Percentiles rank a stretch among this genome's conserved stretches.
These are phyloP conservation scores for Cladophialophora chaetospira DNA, from an alignment of 2,329 filamentous ascomycete species.

Conservation along the genomic window DNA sequence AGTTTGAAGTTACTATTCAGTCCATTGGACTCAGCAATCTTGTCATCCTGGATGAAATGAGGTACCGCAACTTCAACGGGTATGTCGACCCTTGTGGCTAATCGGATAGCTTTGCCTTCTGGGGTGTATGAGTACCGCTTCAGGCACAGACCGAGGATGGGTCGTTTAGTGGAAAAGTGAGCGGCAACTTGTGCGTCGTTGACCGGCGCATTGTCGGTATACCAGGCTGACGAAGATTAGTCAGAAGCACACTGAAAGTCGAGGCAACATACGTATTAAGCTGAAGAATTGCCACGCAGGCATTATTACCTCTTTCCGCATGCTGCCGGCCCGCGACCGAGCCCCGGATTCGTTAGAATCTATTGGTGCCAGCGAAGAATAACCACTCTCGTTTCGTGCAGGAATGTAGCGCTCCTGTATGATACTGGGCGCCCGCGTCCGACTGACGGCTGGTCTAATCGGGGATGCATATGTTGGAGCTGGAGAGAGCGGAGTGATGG, in stretches of 20 bases:
- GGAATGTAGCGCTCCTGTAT: slow-evolving; percentile 49
- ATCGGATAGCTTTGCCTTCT: slow-evolving; percentile 67
- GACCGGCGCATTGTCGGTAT: slow-evolving; percentile 66
- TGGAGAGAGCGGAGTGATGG: slow-evolving; percentile 39
- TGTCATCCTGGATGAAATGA: slow-evolving; percentile 84
- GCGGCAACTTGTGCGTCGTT: slow-evolving; percentile 80
- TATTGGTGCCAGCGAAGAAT: slow-evolving; percentile 37
- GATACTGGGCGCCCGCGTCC: slow-evolving; percentile 44
- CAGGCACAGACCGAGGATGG: slow-evolving; percentile 87
- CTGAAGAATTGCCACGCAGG: slow-evolving; percentile 98
- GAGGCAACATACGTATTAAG: slow-evolving; percentile 70
- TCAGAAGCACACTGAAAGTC: slow-evolving; percentile 34
- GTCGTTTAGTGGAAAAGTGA: slow-evolving; percentile 79
- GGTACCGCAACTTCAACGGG: slow-evolving; percentile 80
- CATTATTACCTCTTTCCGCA: slow-evolving; percentile 83
- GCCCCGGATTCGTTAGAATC: slow-evolving; percentile 37
- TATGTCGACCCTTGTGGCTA: slow-evolving; percentile 87
- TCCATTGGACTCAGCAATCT: slow-evolving; percentile 65
- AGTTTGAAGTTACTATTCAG: slow-evolving; percentile 90
- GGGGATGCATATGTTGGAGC: slow-evolving; percentile 36
- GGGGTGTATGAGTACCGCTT: slow-evolving; percentile 82
- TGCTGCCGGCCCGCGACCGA: slow-evolving; percentile 42
- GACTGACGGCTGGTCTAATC: slow-evolving; percentile 27
- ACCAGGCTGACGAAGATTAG: slow-evolving; percentile 70
- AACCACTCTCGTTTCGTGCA: slow-evolving; percentile 46